Evolutionary conservation across 1,284 basidiomycete genomes (phyloP), one percentile per base, ranked within the genome.

Genomic region (Ganoderma multipileum): DNA sequence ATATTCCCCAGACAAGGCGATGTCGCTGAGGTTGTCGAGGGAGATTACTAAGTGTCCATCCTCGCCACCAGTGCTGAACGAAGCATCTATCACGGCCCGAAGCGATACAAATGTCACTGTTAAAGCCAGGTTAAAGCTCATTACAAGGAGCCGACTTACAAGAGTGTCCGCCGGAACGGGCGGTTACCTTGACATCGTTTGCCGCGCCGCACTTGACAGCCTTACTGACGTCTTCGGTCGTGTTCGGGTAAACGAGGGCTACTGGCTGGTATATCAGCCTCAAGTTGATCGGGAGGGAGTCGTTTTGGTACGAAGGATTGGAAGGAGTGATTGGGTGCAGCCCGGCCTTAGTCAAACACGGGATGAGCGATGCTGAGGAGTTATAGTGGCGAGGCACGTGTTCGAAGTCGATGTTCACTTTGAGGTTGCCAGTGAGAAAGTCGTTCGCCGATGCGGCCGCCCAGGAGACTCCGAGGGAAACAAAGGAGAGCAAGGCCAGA

Each of bases 141-240:
- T 33, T 33, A 33, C 33, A 33, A 33, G 8, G 33, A 38, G 23
- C 2, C 36, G 57, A 60, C 58, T 39, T 28, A 60, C 58, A 60
- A 26, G 58, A 60, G 58, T 60, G 58, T 60, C 58, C 58, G 12
- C 58, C 58, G 23, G 58, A 60, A 26, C 58, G 58, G 8, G 58
- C 58, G 58, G 36, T 60, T 26, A 60, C 58, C n/a, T 60, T 60
- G 20, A 60, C 58, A 26, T 60, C 58, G 14, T 60, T 60, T 26
- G 23, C 12, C 3, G 39, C 58, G 16, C 58, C 58, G 38, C 58
- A 60, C 38, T 16, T 60, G 38, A 60, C 58, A 14, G 58, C 33
- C 38, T 38, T 18, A 14, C 58, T 60, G 33, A 60, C 58, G 28
- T 60, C 58, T 23, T 60, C 58, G 9, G 58, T 42, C 12, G 58